Evolutionary conservation across 495 filamentous ascomycete genomes (phyloP).

Genomic region (Xylaria palmicola): DNA sequence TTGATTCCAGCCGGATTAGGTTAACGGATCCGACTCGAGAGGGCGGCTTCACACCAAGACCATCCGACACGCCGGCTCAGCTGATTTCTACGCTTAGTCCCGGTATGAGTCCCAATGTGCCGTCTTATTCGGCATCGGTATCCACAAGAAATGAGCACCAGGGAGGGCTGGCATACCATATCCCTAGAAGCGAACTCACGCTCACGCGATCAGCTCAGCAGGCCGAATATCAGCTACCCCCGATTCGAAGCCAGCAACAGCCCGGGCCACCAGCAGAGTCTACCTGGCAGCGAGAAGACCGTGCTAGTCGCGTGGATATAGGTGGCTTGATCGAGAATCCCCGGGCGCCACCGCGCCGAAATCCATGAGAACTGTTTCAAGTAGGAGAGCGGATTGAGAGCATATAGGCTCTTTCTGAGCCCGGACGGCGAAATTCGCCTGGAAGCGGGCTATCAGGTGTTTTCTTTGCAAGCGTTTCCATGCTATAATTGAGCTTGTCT

Average conservation of each 20-base stretch:
- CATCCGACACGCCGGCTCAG: constrained; percentile 32
- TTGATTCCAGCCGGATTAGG: constrained; percentile 40
- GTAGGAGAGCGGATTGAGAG: background rate
- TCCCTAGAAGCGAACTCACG: constrained; percentile 46
- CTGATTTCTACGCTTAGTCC: constrained; percentile 29
- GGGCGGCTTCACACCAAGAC: constrained; percentile 29
- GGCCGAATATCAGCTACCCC: constrained; percentile 50
- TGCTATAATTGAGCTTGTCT: constrained; percentile 25
- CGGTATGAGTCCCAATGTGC: constrained; percentile 28
- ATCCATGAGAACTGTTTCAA: background rate
- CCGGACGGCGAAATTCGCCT: constrained; percentile 11
- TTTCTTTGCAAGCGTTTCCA: constrained; percentile 22
- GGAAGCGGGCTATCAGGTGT: constrained; percentile 5
- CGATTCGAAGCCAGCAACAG: constrained; percentile 47
- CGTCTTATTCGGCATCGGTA: constrained; percentile 38
- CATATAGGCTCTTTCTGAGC: constrained; percentile 8
- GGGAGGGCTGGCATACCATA: constrained; percentile 39
- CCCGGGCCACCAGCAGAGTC: constrained; percentile 33
- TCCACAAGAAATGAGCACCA: constrained; percentile 40
- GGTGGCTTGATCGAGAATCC: constrained; percentile 52
- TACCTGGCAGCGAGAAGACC: constrained; percentile 43
- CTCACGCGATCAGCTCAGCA: constrained; percentile 35
- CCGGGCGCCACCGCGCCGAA: constrained; percentile 25
- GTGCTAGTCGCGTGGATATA: constrained; percentile 51
- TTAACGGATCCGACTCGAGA: constrained; percentile 37